A percentile compares a stretch with the other conserved stretches of the same genome.
Conservation (phyloP, 441 rosid genomes). For the Monsonia emarginata region DNA sequence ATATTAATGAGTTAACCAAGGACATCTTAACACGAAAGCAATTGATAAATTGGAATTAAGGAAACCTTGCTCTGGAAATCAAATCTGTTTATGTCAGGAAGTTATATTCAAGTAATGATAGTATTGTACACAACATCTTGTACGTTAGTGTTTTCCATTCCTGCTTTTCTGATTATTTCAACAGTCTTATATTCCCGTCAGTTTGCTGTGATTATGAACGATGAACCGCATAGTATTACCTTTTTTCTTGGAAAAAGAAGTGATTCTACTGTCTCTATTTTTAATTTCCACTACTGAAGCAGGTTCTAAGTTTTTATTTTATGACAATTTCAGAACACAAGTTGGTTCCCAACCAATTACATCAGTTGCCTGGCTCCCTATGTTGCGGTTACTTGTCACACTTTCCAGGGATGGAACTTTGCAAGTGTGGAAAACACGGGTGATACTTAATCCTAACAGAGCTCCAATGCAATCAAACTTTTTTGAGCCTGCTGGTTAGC, state of each 20-base stretch:
- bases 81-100: neutral
- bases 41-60: neutral
- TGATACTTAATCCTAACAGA: slow-evolving; percentile 71
- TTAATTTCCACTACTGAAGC: neutral
- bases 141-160: neutral
- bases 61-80: neutral
- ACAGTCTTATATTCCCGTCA: neutral
- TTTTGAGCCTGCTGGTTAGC: slow-evolving; percentile 87
- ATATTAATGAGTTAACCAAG: neutral
- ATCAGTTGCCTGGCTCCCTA: slow-evolving; percentile 83
- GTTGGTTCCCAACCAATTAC: slow-evolving; percentile 93
- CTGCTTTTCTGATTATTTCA: neutral
- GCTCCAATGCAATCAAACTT: slow-evolving; percentile 91
- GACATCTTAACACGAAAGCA: neutral
- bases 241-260: neutral
- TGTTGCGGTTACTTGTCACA: slow-evolving; percentile 74
- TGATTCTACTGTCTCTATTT: neutral
- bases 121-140: neutral
- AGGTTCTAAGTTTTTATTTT: slow-evolving; percentile 2
- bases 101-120: neutral
- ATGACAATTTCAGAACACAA: slow-evolving; percentile 50
- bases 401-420: slow-evolving; percentile 86
- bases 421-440: slow-evolving; percentile 91
- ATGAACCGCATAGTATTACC: neutral
- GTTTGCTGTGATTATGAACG: neutral